Conservation (phyloP, 805 yeast genomes). For the Tetrapisispora nanseiensis region DNA sequence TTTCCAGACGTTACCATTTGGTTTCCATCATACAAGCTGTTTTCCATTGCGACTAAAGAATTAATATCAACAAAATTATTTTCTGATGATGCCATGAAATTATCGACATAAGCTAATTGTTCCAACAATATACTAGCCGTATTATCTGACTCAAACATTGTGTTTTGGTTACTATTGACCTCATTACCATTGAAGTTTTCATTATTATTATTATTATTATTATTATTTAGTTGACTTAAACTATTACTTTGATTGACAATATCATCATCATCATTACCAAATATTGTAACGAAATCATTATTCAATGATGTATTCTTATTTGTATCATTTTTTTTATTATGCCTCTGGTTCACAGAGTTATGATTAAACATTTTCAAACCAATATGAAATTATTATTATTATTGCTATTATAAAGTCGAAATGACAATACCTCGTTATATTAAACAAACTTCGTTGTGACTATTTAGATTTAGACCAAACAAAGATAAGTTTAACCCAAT, state of each 20-base stretch:
- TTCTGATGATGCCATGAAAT: constrained; percentile 49
- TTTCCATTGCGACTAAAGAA: constrained; percentile 15
- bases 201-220: neutral
- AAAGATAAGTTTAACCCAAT: no score
- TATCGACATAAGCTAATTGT: constrained; percentile 72
- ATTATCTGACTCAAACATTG: constrained; percentile 1
- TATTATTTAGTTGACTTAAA: neutral
- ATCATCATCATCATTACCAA: constrained; percentile 10
- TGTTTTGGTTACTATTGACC: neutral
- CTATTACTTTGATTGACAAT: neutral
- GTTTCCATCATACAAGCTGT: neutral
- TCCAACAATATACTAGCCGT: constrained; percentile 44
- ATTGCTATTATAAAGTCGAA: no score
- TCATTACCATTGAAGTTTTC: neutral
- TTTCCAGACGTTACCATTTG: no score
- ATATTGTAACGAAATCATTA: constrained; percentile 14
- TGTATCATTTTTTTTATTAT: neutral
- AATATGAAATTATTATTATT: no score
- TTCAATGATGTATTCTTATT: constrained; percentile 5
- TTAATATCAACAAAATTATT: constrained; percentile 32
- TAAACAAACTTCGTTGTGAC: no score
- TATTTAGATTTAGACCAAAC: no score
- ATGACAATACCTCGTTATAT: no score
- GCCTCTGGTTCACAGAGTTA: neutral
- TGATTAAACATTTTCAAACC: neutral